A percentile compares a stretch with the other conserved stretches of the same genome.
Conservation (phyloP, 306 rosid species). For the Citrullus colocynthis region DNA sequence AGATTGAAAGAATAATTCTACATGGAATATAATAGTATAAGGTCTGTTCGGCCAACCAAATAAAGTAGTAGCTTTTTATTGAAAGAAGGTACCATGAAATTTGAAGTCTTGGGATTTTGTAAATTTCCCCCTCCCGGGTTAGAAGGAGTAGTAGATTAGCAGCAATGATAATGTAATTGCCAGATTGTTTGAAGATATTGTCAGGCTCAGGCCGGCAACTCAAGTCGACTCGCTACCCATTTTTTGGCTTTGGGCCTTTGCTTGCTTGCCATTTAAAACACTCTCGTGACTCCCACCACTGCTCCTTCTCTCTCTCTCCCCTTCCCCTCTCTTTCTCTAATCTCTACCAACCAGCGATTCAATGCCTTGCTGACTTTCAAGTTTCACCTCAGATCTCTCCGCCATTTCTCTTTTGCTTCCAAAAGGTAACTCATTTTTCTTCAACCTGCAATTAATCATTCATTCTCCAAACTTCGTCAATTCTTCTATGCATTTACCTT, state of each 20-base stretch:
- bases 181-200: neutral
- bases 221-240: neutral
- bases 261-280: constrained; percentile 1
- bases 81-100: neutral
- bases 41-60: neutral
- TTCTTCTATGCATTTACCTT: neutral
- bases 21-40: neutral
- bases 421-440: neutral
- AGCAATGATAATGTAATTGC: neutral
- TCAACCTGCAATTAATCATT: neutral
- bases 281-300: constrained; percentile 7
- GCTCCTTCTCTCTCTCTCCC: neutral
- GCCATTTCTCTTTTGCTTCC: neutral
- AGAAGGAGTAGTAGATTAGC: neutral
- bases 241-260: neutral
- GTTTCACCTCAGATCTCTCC: constrained; percentile 2
- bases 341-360: neutral
- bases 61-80: neutral
- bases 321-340: neutral
- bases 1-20: neutral
- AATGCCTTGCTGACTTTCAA: neutral
- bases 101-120: neutral
- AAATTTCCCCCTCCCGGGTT: neutral
- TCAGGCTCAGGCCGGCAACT: constrained; percentile 3
- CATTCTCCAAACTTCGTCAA: neutral